Base-by-base conservation (phyloP, 2,329 filamentous ascomycete genomes). In the Gnomoniopsis smithogilvyi region DNA sequence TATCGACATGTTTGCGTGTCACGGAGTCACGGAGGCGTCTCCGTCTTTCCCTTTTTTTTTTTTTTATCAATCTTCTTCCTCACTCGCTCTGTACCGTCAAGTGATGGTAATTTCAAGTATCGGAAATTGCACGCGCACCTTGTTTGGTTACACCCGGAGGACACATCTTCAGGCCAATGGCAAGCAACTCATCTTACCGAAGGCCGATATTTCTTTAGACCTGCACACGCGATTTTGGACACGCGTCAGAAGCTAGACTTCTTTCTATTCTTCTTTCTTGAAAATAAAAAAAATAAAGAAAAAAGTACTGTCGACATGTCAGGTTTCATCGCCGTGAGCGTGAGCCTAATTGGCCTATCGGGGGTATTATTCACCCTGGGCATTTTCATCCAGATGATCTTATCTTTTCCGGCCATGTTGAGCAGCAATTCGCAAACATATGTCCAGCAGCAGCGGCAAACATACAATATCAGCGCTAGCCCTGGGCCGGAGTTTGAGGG, bases 371-470 rank as follows among this genome's bases (percentile, higher is more conserved):
- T 60, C 60, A 60, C 51, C 30, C 50, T 53, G 43, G 60, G 30
- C 36, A 51, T 62, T 50, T 60, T 62, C 53, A 30, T 60, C 36
- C 57, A 62, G 46, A 59, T 62, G 57, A 45, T 60, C 45, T 49
- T 62, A 21, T 60, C 60, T 22, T 62, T 62, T 46, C 60, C 60
- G 1, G 57, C 52, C 38, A 62, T 62, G 60, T 24, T 62, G 49
- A 60, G 52, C 38, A 62, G 60, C 57, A 62, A 62, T 53, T 60
- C 60, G 15, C 60, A 62, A 21, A 30, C 57, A 30, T 62, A 62
- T 45, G 54, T 62, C 26, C 56, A 60, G 45, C 60, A 60, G 57
- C 60, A 56, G 57, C 54, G 60, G 22, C 54, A 60, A 38, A 21
- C 51, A n/a, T 55, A 62, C 56, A 54, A 52, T 30, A 51, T 62